phyloP scores from a whole-genome alignment of 2,329 filamentous ascomycete species.

The Sphaerulina musiva region DNA sequence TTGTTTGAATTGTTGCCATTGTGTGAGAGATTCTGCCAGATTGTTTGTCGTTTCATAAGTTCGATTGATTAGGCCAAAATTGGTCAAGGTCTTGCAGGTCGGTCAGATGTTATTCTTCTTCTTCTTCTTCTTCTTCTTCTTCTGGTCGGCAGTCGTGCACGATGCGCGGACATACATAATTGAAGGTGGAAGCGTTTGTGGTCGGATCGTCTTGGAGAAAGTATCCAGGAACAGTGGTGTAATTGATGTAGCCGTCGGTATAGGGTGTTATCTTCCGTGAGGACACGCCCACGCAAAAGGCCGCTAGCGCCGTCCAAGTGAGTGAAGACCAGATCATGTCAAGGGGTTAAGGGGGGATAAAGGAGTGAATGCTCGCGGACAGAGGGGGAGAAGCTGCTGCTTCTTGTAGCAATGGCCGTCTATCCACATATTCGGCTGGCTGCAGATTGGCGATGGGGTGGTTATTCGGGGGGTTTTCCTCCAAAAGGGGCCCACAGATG shows the following conservation, averaged over 20 bases:
- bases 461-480: no score
- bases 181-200: conserved; percentile 53
- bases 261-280: conserved; percentile 10
- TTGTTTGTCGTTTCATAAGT: conserved; percentile 50
- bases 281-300: conserved; percentile 9
- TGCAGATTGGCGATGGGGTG: not conserved
- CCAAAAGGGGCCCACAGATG: no score
- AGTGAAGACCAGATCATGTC: conserved; percentile 4
- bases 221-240: conserved; percentile 55
- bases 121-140: not conserved
- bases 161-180: conserved; percentile 45
- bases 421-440: not conserved
- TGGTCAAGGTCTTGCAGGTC: conserved; percentile 47
- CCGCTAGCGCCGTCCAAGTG: conserved; percentile 6
- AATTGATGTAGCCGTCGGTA: conserved; percentile 45
- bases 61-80: conserved; percentile 61
- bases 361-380: not conserved
- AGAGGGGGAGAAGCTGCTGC: not conserved
- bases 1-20: conserved; percentile 59
- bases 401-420: not conserved
- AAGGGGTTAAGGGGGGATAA: not conserved
- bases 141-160: not conserved
- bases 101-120: not conserved
- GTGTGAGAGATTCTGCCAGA: conserved; percentile 46
- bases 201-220: conserved; percentile 57